phyloP scores from a whole-genome alignment of 2,329 filamentous ascomycete genomes.

The Diaporthe sp. region DNA sequence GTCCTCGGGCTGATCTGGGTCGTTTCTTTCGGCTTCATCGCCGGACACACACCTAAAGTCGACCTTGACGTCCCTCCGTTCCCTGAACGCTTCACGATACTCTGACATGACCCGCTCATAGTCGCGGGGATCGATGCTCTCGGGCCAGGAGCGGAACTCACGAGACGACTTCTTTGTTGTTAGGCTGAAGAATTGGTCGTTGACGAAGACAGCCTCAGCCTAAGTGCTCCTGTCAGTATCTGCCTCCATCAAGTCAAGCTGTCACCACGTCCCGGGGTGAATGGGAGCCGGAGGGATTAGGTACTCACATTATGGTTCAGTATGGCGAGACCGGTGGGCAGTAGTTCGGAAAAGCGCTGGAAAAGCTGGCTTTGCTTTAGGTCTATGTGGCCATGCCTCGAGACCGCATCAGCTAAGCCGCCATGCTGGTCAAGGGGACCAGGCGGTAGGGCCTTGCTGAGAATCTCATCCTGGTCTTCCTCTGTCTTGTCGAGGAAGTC shows the following conservation, averaged over 20 bases:
- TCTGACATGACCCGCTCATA: constrained; percentile 32
- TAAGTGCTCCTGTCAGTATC: not conserved
- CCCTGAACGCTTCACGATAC: constrained; percentile 26
- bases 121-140: constrained; percentile 34
- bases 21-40: constrained; percentile 12
- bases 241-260: not conserved
- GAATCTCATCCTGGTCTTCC: constrained; percentile 24
- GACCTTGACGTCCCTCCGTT: constrained; percentile 32
- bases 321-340: constrained; percentile 22
- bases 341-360: constrained; percentile 26
- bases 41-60: constrained; percentile 20
- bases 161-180: constrained; percentile 29
- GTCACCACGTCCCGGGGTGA: not conserved
- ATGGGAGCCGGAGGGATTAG: no score
- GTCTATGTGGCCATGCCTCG: constrained; percentile 8
- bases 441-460: not conserved
- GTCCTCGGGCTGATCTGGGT: not conserved
- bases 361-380: constrained; percentile 31
- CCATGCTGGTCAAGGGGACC: not conserved
- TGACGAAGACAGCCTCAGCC: constrained; percentile 32
- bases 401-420: not conserved
- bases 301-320: constrained; percentile 10
- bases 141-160: constrained; percentile 33
- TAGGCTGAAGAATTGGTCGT: constrained; percentile 28
- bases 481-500: constrained; percentile 23